Conservation (phyloP, 331 rosid genomes). For the Rhamnella rubrinervis region DNA sequence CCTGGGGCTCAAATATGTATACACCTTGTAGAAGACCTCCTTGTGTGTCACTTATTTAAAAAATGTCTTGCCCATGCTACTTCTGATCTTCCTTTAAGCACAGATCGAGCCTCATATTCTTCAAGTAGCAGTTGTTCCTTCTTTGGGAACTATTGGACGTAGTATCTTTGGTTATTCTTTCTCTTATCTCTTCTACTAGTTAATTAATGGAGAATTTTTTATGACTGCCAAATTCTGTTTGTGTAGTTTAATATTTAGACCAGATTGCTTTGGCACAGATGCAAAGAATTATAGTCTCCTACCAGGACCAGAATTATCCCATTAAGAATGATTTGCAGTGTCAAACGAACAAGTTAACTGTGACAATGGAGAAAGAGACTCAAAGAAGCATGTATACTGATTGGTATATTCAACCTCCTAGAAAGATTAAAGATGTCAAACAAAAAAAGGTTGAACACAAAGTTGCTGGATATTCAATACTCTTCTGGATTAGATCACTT, state of each 20-base stretch:
- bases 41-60: neutral
- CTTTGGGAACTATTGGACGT: neutral
- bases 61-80: no score
- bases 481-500: conserved; percentile 11
- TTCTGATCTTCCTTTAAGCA: no score
- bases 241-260: conserved; percentile 75
- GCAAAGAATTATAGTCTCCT: conserved; percentile 77
- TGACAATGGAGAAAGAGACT: conserved; percentile 88
- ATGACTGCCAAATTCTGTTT: conserved; percentile 29
- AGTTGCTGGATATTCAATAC: conserved; percentile 9
- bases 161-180: neutral
- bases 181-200: neutral
- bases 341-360: conserved; percentile 77
- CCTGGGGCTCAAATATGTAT: no score
- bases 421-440: conserved; percentile 59
- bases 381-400: conserved; percentile 78
- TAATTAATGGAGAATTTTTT: neutral
- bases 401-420: conserved; percentile 89
- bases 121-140: conserved; percentile 6
- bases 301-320: conserved; percentile 89
- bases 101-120: no score
- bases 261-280: conserved; percentile 80
- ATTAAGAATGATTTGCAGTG: conserved; percentile 76
- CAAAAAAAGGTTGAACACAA: conserved; percentile 48
- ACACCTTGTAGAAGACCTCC: no score